A percentile compares a stretch with the other conserved stretches of the same genome.
Evolutionary conservation across 257 asterid species (phyloP).

Genomic region (Solanum chilense): DNA sequence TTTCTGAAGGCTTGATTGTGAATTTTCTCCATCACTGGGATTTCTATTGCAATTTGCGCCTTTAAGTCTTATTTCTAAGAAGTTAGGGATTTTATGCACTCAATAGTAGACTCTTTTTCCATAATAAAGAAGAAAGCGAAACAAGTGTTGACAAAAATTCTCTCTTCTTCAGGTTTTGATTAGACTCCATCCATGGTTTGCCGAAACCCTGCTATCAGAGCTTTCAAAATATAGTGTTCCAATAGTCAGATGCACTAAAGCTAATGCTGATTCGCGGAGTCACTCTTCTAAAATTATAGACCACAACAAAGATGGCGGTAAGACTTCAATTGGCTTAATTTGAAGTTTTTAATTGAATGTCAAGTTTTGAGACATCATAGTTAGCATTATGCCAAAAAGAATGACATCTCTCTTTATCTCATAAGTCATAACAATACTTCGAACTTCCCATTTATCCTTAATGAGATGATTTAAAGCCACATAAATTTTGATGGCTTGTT

Average conservation of each 20-base stretch:
- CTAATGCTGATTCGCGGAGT: slow-evolving; percentile 8
- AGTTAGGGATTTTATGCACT: background rate
- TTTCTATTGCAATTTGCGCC: background rate
- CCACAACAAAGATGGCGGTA: slow-evolving; percentile 1
- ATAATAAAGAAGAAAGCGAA: background rate
- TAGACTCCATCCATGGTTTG: slow-evolving; percentile 34
- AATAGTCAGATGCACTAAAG: slow-evolving; percentile 13
- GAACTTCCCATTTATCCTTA: background rate
- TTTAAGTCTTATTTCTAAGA: background rate
- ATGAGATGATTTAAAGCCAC: background rate
- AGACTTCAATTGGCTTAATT: background rate
- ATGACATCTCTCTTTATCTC: background rate
- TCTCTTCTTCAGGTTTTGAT: slow-evolving; percentile 13
- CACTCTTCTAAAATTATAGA: slow-evolving; percentile 6
- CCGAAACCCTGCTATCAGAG: slow-evolving; percentile 64
- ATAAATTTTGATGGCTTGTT: background rate
- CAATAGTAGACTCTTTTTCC: background rate
- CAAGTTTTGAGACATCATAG: background rate
- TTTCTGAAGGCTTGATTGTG: background rate
- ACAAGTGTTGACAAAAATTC: background rate
- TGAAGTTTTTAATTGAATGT: background rate
- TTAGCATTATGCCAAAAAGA: background rate
- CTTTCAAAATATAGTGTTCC: slow-evolving; percentile 14
- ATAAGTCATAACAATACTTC: background rate
- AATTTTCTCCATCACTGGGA: background rate